phyloP scores from a whole-genome alignment of 2,329 filamentous ascomycete genomes.

The Ciborinia camelliae region DNA sequence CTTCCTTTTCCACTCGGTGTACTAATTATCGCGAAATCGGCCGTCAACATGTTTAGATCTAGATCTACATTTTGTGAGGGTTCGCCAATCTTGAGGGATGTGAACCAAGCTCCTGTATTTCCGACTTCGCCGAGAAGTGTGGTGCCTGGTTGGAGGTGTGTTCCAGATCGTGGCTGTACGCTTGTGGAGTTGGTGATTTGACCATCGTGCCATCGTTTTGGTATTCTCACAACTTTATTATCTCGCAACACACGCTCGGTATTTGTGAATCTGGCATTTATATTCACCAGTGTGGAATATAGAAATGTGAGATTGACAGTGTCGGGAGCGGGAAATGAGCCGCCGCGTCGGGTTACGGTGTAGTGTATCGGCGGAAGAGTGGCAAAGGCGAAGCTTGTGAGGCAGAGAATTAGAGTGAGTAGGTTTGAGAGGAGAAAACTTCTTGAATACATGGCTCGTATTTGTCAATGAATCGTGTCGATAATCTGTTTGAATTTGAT shows the following conservation, averaged over 20 bases:
- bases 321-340: slow-evolving; percentile 8
- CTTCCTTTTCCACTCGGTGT: slow-evolving; percentile 25
- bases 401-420: not conserved
- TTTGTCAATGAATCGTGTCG: fast-evolving
- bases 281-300: not conserved
- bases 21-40: slow-evolving; percentile 25
- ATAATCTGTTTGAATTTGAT: not conserved
- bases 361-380: slow-evolving; percentile 12
- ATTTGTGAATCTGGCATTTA: not conserved
- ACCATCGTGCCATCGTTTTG: not conserved
- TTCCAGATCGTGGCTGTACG: not conserved
- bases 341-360: not conserved
- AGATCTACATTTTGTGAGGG: slow-evolving; percentile 26
- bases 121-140: slow-evolving; percentile 27
- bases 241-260: not conserved
- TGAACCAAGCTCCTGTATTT: slow-evolving; percentile 26
- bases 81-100: slow-evolving; percentile 25
- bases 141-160: not conserved
- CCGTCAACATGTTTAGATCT: slow-evolving; percentile 30
- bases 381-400: not conserved
- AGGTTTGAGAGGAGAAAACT: not conserved
- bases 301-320: slow-evolving; percentile 11
- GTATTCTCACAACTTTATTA: not conserved
- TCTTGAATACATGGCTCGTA: not conserved
- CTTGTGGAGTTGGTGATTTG: not conserved